Conservation (phyloP, 306 rosid species). For the Acacia crassicarpa region DNA sequence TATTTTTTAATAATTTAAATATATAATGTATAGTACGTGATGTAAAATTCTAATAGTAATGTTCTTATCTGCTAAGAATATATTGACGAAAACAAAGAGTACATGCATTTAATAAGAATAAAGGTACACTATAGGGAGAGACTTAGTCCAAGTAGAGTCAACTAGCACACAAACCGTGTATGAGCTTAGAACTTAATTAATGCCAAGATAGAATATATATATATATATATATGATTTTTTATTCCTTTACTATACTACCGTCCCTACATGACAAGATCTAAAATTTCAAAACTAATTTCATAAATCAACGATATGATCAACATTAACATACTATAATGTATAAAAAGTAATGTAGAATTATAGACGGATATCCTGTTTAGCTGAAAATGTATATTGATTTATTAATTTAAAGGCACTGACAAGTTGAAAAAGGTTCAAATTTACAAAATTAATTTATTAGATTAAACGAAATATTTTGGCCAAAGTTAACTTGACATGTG, state of each 20-base stretch:
- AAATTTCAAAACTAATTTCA: neutral
- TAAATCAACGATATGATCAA: too few relatives aligned
- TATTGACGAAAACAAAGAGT: too few relatives aligned
- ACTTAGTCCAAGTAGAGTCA: neutral
- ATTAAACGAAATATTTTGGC: neutral
- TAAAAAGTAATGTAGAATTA: too few relatives aligned
- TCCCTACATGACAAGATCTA: neutral
- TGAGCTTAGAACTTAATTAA: neutral
- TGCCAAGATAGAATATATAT: neutral
- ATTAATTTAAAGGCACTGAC: neutral
- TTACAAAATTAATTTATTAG: too few relatives aligned
- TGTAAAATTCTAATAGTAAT: too few relatives aligned
- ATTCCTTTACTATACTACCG: neutral
- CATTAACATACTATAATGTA: too few relatives aligned
- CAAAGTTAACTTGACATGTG: neutral
- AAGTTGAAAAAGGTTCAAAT: neutral
- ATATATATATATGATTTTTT: too few relatives aligned
- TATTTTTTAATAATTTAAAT: too few relatives aligned
- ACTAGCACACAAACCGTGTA: neutral
- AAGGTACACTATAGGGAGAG: neutral
- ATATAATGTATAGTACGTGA: too few relatives aligned
- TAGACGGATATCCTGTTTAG: neutral
- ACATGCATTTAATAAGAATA: too few relatives aligned
- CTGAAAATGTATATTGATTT: neutral
- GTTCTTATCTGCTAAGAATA: neutral